Evolutionary conservation across 371 early-diverging fungal genomes (phyloP).

Genomic region (Mortierella sp.): DNA sequence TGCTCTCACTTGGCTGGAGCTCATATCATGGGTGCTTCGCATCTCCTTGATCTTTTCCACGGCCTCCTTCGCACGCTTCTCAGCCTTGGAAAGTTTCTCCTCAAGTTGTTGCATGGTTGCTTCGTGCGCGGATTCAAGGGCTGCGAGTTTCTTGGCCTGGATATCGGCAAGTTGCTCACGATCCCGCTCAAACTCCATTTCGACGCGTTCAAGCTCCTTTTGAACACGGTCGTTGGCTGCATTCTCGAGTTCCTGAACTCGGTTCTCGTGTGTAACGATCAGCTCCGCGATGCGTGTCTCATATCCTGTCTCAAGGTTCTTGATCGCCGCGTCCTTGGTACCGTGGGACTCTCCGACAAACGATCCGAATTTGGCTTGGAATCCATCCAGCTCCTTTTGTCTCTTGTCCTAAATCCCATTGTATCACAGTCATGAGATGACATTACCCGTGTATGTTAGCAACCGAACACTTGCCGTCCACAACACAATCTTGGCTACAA

Average conservation of each 20-base stretch:
- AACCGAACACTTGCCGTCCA: too few relatives aligned
- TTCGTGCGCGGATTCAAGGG: conserved; percentile 18
- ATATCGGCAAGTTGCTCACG: conserved; percentile 19
- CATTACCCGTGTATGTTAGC: too few relatives aligned
- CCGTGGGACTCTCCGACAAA: conserved; percentile 40
- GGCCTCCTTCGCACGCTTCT: conserved; percentile 18
- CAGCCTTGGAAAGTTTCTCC: conserved; percentile 22
- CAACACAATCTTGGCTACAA: too few relatives aligned
- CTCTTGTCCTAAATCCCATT: conserved; percentile 30
- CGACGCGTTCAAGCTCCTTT: conserved; percentile 36
- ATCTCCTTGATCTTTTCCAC: conserved; percentile 3
- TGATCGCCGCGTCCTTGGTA: conserved; percentile 24
- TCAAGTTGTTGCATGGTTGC: conserved; percentile 15
- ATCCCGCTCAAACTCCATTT: conserved; percentile 39
- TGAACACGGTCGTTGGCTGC: conserved; percentile 43
- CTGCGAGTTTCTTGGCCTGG: conserved; percentile 8
- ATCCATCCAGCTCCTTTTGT: conserved; percentile 31
- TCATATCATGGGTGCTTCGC: conserved; percentile 10
- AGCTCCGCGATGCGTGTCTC: conserved; percentile 48
- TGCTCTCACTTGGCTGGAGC: conserved; percentile 13
- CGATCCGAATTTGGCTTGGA: conserved; percentile 25
- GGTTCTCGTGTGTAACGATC: conserved; percentile 47
- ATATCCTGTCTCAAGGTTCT: conserved; percentile 21
- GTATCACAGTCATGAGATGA: too few relatives aligned
- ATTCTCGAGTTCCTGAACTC: conserved; percentile 41